These are phyloP conservation scores for Myrica gale DNA, from an alignment of 306 rosid genomes.

Conservation along the genomic window DNA sequence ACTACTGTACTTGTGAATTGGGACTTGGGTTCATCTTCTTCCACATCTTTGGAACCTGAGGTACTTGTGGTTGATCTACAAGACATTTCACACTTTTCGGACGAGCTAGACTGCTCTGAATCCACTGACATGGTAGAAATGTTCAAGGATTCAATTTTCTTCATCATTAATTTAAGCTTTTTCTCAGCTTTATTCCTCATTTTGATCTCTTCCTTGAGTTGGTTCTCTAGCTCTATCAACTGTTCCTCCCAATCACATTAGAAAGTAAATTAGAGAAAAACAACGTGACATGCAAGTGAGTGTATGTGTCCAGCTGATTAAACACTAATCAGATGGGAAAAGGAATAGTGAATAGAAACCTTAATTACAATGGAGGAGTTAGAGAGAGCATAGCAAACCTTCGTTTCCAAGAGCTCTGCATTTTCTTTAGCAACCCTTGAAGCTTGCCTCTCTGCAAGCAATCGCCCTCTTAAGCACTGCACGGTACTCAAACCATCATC, in stretches of 20 bases:
- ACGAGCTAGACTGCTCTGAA: slow-evolving; percentile 44
- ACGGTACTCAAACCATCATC: slow-evolving; percentile 58
- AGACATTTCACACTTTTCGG: slow-evolving; percentile 49
- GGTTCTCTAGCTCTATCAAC: slow-evolving; percentile 64
- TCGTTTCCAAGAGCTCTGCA: slow-evolving; percentile 54
- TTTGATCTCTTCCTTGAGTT: slow-evolving; percentile 55
- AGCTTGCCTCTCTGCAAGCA: slow-evolving; percentile 85
- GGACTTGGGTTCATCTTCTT: slow-evolving; percentile 33
- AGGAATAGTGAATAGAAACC: background rate
- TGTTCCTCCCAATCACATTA: slow-evolving; percentile 23
- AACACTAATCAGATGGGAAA: background rate
- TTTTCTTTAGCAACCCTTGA: slow-evolving; percentile 68
- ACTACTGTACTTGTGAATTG: slow-evolving; percentile 21
- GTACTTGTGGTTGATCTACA: slow-evolving; percentile 36
- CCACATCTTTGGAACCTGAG: slow-evolving; percentile 40
- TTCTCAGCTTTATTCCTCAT: slow-evolving; percentile 65
- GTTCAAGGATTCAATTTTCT: slow-evolving; percentile 54
- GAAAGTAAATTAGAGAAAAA: slow-evolving; percentile 21
- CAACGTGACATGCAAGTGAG: slow-evolving; percentile 19
- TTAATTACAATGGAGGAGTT: background rate
- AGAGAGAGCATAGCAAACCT: slow-evolving; percentile 35
- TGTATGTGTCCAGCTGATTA: background rate
- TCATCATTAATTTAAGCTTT: slow-evolving; percentile 58
- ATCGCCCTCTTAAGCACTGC: slow-evolving; percentile 79
- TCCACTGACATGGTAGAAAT: slow-evolving; percentile 32